phyloP scores from a whole-genome alignment of 768 basidiomycete genomes.

The Phaffia tasmanica region DNA sequence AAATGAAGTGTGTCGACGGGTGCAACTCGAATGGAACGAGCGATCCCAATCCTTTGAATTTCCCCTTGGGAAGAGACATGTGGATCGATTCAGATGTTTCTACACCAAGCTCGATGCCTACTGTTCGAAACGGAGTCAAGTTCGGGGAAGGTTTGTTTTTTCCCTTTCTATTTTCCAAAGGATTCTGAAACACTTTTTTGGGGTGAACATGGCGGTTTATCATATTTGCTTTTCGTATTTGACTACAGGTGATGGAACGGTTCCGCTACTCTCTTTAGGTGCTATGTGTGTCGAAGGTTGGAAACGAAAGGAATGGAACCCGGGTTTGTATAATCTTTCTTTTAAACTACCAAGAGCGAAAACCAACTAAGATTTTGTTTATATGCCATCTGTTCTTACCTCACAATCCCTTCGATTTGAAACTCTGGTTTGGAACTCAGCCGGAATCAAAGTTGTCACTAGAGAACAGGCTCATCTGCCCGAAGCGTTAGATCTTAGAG shows the following conservation, averaged over 20 bases:
- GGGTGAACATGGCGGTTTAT: too few relatives aligned
- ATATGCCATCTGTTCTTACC: too few relatives aligned
- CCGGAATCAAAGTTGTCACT: slow-evolving; percentile 70
- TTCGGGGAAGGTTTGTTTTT: slow-evolving; percentile 56
- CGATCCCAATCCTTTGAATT: slow-evolving; percentile 12
- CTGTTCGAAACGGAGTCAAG: slow-evolving; percentile 70
- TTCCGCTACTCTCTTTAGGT: slow-evolving; percentile 46
- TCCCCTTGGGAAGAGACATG: slow-evolving; percentile 38
- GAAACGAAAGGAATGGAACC: slow-evolving; percentile 76
- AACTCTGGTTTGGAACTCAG: slow-evolving; percentile 42
- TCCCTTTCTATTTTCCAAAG: too few relatives aligned
- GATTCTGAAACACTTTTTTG: too few relatives aligned
- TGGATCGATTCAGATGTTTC: slow-evolving; percentile 82
- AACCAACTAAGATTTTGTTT: too few relatives aligned
- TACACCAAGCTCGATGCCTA: slow-evolving; percentile 51
- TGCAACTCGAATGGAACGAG: slow-evolving; percentile 15
- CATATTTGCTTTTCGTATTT: too few relatives aligned
- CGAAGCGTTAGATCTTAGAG: slow-evolving; percentile 58
- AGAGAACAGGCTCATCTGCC: slow-evolving; percentile 82
- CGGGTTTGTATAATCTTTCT: too few relatives aligned
- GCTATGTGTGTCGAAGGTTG: slow-evolving; percentile 97
- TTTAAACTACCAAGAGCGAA: too few relatives aligned
- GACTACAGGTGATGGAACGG: slow-evolving; percentile 61
- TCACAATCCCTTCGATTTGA: too few relatives aligned
- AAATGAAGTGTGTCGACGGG: background rate